Conservation (phyloP, 345 rosid species). For the Kernera saxatilis region DNA sequence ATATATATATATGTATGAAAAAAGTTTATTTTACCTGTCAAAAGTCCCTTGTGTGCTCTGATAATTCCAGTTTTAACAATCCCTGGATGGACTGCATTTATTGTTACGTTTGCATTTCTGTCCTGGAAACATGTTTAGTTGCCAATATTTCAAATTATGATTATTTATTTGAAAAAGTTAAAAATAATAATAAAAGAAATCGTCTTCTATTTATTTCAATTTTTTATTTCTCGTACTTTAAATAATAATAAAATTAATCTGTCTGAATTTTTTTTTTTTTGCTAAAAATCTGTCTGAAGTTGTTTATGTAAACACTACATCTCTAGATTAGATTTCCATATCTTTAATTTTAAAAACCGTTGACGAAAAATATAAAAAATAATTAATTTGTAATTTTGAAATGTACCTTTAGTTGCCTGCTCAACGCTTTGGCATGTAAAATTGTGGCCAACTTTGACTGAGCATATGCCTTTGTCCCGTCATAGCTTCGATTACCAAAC, state of each 20-base stretch:
- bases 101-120: conserved; percentile 69
- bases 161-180: neutral
- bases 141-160: neutral
- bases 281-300: too few species aligned
- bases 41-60: conserved; percentile 71
- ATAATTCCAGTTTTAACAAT: conserved; percentile 89
- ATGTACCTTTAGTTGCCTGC: conserved; percentile 64
- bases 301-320: too few species aligned
- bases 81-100: conserved; percentile 93
- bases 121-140: conserved; percentile 41
- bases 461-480: conserved; percentile 86
- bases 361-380: too few species aligned
- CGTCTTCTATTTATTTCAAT: too few species aligned
- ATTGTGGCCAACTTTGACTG: conserved; percentile 81
- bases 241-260: too few species aligned
- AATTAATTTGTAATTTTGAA: neutral
- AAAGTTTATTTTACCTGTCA: conserved; percentile 49
- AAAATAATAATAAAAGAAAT: neutral
- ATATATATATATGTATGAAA: neutral
- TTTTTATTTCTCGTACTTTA: too few species aligned
- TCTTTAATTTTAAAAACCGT: too few species aligned
- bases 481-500: conserved; percentile 42
- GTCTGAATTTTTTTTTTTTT: too few species aligned
- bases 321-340: too few species aligned
- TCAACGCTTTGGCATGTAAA: conserved; percentile 77